Conservation (phyloP, 129 eudicot genomes). For the sunflower (Helianthus annuus) region DNA sequence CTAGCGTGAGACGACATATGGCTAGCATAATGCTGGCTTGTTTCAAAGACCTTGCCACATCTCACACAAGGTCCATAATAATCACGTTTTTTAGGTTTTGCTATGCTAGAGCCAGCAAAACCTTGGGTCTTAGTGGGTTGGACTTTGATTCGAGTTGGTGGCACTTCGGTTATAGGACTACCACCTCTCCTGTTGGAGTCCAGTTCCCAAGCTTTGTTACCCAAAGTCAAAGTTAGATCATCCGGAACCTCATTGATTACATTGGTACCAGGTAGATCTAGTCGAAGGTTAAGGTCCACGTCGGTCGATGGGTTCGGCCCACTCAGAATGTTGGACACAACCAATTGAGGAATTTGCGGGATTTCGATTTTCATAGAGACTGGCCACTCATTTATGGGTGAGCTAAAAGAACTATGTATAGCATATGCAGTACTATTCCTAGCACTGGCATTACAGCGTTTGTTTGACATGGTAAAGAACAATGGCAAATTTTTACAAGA, state of each 20-base stretch:
- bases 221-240: not conserved
- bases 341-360: not conserved
- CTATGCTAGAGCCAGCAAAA: no score
- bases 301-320: not conserved
- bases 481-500: not conserved
- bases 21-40: not conserved
- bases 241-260: not conserved
- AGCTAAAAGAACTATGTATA: no score
- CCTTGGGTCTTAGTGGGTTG: no score
- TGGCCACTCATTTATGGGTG: not conserved
- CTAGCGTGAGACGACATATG: slow-evolving; percentile 1
- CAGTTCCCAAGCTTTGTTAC: not conserved
- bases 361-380: not conserved
- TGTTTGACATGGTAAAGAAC: not conserved
- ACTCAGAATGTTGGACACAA: not conserved
- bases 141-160: not conserved
- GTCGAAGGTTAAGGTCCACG: slow-evolving; percentile 1
- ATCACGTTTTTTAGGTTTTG: not conserved
- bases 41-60: not conserved
- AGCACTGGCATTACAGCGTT: slow-evolving; percentile 1
- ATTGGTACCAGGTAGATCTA: not conserved
- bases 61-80: slow-evolving; percentile 8
- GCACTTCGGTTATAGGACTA: not conserved
- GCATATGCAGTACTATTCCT: no score
- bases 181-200: not conserved